These are phyloP conservation scores for Talaromyces sp. DNA, from an alignment of 2,329 filamentous ascomycete genomes.

Conservation along the genomic window DNA sequence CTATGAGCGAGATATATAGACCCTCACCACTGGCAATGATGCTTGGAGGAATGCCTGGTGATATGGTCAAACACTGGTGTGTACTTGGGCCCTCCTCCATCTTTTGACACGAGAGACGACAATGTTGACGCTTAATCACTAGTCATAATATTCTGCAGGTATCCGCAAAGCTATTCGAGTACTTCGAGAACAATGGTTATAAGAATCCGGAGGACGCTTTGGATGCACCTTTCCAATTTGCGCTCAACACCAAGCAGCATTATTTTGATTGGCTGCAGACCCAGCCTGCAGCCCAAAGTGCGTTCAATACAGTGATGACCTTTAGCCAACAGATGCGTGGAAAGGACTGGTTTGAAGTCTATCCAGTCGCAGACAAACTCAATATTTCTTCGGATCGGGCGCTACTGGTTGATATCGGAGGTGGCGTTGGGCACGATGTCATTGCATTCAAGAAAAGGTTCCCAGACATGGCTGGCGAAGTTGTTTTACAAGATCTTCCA, in stretches of 20 bases:
- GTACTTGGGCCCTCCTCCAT: neutral
- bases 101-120: neutral
- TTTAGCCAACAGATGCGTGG: neutral
- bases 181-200: slow-evolving; percentile 30
- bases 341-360: slow-evolving; percentile 22
- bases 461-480: neutral
- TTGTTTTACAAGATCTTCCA: slow-evolving; percentile 9
- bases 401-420: slow-evolving; percentile 7
- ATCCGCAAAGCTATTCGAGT: slow-evolving; percentile 24
- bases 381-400: neutral
- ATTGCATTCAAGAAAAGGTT: slow-evolving; percentile 4
- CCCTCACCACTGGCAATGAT: neutral
- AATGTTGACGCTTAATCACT: neutral
- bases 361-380: slow-evolving; percentile 20
- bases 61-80: neutral
- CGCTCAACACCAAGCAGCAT: slow-evolving; percentile 23
- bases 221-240: slow-evolving; percentile 29
- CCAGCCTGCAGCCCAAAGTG: slow-evolving; percentile 21
- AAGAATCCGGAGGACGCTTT: slow-evolving; percentile 27
- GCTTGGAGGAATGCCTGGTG: neutral
- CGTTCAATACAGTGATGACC: slow-evolving; percentile 31
- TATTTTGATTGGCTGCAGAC: slow-evolving; percentile 29
- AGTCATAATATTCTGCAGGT: slow-evolving; percentile 19
- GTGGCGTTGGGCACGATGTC: slow-evolving; percentile 11
- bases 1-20: neutral